Evolutionary conservation across 345 rosid species (phyloP), one percentile per base, ranked within the genome.

Genomic region (Gossypium rotundifolium): DNA sequence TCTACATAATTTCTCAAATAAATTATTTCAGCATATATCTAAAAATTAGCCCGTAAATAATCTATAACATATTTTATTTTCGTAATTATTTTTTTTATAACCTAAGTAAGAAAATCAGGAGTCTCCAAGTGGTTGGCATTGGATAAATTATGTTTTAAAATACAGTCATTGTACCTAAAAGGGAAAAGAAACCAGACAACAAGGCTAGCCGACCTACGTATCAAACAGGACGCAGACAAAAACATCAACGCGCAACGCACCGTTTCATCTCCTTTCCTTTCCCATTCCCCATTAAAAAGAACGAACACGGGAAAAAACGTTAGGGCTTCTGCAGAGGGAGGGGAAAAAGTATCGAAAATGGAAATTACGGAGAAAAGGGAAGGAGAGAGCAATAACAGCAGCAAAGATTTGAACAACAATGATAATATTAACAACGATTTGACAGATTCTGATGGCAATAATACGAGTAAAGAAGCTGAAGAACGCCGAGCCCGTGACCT

Each of bases 401-500:
- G 53, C 29, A 75, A 79, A 48, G 89, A 83, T 70, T 78, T 84
- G 77, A 86, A 46, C 75, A 66, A 70, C 70, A 80, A 77, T 54
- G 13, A 46, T 60, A 60, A 57, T 57, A 76, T 71, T 18, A 33
- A 51, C 53, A 52, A 4, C 27, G 77, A 75, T 22, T 42, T 60
- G 25, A 63, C 83, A 4, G 58, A 62, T 59, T 86, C 80, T 59
- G 65, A 29, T 33, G 27, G 11, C 4, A 49, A 49, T 49, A 72
- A 74, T 44, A 76, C 46, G 61, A 73, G 33, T 67, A 79, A 80
- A 71, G 85, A 87, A 67, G 74, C 79, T 61, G 89, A 61, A 61
- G 65, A 94, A 78, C 91, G 93, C 81, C 85, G 83, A 42, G 85
- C 92, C 51, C 92, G 87, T 49, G 97, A 91, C 17, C 93, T 88